Conservation (phyloP, 805 yeast genomes). For the Cyberlindnera bimundalis region DNA sequence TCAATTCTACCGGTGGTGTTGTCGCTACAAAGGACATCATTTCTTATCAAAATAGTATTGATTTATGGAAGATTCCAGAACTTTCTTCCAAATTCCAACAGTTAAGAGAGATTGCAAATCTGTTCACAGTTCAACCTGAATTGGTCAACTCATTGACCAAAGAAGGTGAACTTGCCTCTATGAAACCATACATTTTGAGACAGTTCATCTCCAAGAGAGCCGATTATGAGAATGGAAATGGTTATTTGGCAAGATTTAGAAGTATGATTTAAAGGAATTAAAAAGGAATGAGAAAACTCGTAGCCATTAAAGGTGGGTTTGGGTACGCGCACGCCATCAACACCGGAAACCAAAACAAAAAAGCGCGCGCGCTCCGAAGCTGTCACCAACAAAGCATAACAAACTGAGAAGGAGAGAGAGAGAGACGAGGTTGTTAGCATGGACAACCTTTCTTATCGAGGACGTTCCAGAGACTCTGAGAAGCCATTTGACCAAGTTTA, state of each 20-base stretch:
- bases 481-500: not conserved
- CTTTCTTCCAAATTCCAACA: slow-evolving; percentile 63
- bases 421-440: too few relatives aligned
- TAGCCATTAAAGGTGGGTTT: too few relatives aligned
- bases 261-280: slow-evolving; percentile 23
- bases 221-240: slow-evolving; percentile 54
- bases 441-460: slow-evolving; percentile 19
- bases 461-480: slow-evolving; percentile 10
- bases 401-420: too few relatives aligned
- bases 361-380: too few relatives aligned
- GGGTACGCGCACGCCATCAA: slow-evolving; percentile 2
- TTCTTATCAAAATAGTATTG: slow-evolving; percentile 65
- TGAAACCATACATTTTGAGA: slow-evolving; percentile 59
- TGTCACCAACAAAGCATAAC: too few relatives aligned
- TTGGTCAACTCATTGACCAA: slow-evolving; percentile 71
- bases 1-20: slow-evolving; percentile 79
- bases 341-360: too few relatives aligned
- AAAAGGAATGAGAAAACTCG: too few relatives aligned
- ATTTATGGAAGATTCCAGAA: slow-evolving; percentile 61
- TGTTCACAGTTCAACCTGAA: slow-evolving; percentile 82
- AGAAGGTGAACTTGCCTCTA: slow-evolving; percentile 71
- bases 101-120: slow-evolving; percentile 75
- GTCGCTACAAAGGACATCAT: slow-evolving; percentile 80
- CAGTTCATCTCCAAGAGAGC: slow-evolving; percentile 66
- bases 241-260: slow-evolving; percentile 24